Conservation (phyloP, 2,329 filamentous ascomycete genomes). For the Pseudocercospora fijiensis region DNA sequence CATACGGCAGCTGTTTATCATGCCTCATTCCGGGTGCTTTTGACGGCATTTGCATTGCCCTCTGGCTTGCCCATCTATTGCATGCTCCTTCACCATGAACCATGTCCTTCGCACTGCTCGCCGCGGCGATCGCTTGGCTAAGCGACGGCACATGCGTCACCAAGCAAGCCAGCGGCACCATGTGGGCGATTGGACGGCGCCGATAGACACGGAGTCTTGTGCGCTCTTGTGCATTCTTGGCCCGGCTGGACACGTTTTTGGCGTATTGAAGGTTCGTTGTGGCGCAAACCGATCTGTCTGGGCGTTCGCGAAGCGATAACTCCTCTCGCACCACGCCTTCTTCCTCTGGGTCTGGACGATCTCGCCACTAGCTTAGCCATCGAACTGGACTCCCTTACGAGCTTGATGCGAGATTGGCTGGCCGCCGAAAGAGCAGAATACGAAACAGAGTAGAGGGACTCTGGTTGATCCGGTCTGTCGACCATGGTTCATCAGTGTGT, state of each 20-base stretch:
- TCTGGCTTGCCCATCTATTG: not conserved
- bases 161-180: constrained; percentile 18
- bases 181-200: constrained; percentile 15
- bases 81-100: not conserved
- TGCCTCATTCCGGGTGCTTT: constrained; percentile 1
- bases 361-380: constrained; percentile 12
- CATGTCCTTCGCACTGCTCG: not conserved
- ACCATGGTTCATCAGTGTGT: not conserved
- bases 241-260: constrained; percentile 21
- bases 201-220: constrained; percentile 23
- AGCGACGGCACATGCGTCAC: constrained; percentile 18
- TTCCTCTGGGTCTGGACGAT: constrained; percentile 12
- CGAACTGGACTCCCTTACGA: not conserved
- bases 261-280: constrained; percentile 14
- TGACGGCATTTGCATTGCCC: not conserved
- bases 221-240: constrained; percentile 25
- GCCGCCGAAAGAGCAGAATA: not conserved
- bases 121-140: constrained; percentile 16
- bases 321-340: constrained; percentile 10
- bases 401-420: not conserved
- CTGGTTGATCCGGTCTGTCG: constrained; percentile 7
- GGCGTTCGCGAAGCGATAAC: constrained; percentile 10
- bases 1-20: not conserved
- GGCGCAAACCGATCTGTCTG: constrained; percentile 18
- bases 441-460: not conserved